A percentile compares a stretch with the other conserved stretches of the same genome.
Evolutionary conservation across 768 basidiomycete genomes (phyloP).

Genomic region (Auricularia auricula-judae): DNA sequence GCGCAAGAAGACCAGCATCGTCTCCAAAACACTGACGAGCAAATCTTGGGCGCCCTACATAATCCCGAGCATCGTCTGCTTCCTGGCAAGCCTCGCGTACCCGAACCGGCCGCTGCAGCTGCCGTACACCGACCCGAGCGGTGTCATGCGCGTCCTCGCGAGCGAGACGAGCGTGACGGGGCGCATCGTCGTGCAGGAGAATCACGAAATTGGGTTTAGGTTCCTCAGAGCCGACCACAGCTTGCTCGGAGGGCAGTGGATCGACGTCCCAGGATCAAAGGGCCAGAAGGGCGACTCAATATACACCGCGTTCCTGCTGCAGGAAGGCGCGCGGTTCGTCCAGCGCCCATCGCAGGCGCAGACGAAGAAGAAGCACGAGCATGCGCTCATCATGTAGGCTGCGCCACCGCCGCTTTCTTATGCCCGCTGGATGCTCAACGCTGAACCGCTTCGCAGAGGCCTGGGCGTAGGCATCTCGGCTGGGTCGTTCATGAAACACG

Average conservation of each 20-base stretch:
- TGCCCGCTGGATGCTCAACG: slow-evolving; percentile 1
- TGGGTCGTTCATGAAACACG: slow-evolving; percentile 57
- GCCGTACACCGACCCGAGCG: slow-evolving; percentile 40
- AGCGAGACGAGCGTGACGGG: slow-evolving; percentile 67
- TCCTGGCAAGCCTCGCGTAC: slow-evolving; percentile 22
- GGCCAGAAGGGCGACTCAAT: slow-evolving; percentile 60
- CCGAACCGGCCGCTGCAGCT: slow-evolving; percentile 40
- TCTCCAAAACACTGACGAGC: neutral
- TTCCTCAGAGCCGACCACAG: slow-evolving; percentile 45
- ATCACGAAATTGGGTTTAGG: slow-evolving; percentile 24
- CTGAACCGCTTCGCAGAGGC: slow-evolving; percentile 41
- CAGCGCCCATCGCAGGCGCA: slow-evolving; percentile 28
- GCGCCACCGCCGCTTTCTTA: too few relatives aligned
- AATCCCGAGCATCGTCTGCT: slow-evolving; percentile 2
- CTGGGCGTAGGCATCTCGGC: slow-evolving; percentile 80
- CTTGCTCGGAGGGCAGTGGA: slow-evolving; percentile 68
- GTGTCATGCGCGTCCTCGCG: slow-evolving; percentile 55
- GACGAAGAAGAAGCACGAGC: slow-evolving; percentile 29
- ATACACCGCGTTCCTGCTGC: slow-evolving; percentile 74
- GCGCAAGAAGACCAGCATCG: neutral
- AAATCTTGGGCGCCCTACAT: neutral
- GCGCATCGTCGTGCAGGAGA: slow-evolving; percentile 70
- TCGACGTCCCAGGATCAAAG: slow-evolving; percentile 40
- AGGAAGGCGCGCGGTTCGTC: slow-evolving; percentile 73
- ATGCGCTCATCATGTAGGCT: slow-evolving; percentile 59